Evolutionary conservation across 2,329 filamentous ascomycete genomes (phyloP).

Genomic region (Pseudopyricularia javanii): DNA sequence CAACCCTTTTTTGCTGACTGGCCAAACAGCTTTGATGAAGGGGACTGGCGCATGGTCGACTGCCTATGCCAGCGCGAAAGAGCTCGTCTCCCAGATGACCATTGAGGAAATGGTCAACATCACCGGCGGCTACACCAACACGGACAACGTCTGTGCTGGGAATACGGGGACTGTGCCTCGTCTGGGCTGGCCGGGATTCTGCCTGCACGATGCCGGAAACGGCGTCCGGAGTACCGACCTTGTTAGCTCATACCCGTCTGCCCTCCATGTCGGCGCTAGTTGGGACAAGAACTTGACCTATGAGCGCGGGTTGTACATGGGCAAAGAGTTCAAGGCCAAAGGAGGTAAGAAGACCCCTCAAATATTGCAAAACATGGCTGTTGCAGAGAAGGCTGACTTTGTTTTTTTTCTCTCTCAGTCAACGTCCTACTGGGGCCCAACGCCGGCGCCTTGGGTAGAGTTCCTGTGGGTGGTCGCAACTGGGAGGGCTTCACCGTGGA

Average conservation of each 20-base stretch:
- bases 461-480: conserved; percentile 30
- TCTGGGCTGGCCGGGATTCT: conserved; percentile 46
- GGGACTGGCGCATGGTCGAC: conserved; percentile 36
- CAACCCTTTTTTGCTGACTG: background rate
- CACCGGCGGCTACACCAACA: conserved; percentile 58
- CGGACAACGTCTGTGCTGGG: conserved; percentile 26
- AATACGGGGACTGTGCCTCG: conserved; percentile 34
- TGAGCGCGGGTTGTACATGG: conserved; percentile 56
- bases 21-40: background rate
- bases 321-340: conserved; percentile 58
- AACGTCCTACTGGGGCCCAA: conserved; percentile 71
- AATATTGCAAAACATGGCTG: no score
- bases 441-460: conserved; percentile 51
- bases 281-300: conserved; percentile 59
- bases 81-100: conserved; percentile 56
- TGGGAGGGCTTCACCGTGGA: conserved; percentile 46
- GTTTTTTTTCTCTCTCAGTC: conserved; percentile 22
- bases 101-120: conserved; percentile 65
- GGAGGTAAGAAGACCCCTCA: conserved; percentile 54
- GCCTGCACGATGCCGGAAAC: conserved; percentile 30
- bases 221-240: conserved; percentile 26
- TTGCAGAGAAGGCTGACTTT: background rate
- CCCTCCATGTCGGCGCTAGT: conserved; percentile 59
- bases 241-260: conserved; percentile 40
- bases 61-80: conserved; percentile 51